Evolutionary conservation across 805 yeast species (phyloP).

Genomic region (Candida stauntonica): DNA sequence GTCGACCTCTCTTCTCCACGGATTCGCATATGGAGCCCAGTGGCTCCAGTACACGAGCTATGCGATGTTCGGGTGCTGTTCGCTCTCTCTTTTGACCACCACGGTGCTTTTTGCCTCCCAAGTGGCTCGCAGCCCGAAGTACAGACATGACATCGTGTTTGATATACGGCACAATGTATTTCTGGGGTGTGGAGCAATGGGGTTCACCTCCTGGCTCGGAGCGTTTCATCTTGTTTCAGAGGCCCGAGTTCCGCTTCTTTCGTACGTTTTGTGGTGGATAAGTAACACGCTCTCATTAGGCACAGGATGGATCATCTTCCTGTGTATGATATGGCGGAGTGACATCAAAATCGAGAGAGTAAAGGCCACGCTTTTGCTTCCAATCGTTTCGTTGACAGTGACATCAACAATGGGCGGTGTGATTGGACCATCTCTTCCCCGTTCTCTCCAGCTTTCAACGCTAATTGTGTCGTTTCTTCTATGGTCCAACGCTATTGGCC

Average conservation of each 20-base stretch:
- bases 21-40: constrained; percentile 58
- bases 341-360: constrained; percentile 35
- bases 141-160: constrained; percentile 21
- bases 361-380: constrained; percentile 59
- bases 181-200: constrained; percentile 83
- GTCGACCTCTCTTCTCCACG: constrained; percentile 52
- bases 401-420: constrained; percentile 66
- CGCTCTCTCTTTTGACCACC: constrained; percentile 41
- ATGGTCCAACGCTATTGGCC: constrained; percentile 64
- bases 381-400: constrained; percentile 79
- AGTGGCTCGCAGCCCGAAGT: constrained; percentile 29
- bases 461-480: constrained; percentile 51
- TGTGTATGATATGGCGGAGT: constrained; percentile 36
- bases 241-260: constrained; percentile 33
- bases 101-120: constrained; percentile 37
- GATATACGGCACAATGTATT: constrained; percentile 52
- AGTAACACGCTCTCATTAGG: constrained; percentile 48
- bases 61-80: constrained; percentile 58
- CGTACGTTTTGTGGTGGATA: constrained; percentile 74
- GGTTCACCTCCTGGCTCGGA: constrained; percentile 59
- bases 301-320: constrained; percentile 56
- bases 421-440: constrained; percentile 42
- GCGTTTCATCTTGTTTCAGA: constrained; percentile 46
- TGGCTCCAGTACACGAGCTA: constrained; percentile 58
- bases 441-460: constrained; percentile 46